Base-by-base conservation (phyloP, 331 rosid species). In the Pyrus hybrid region DNA sequence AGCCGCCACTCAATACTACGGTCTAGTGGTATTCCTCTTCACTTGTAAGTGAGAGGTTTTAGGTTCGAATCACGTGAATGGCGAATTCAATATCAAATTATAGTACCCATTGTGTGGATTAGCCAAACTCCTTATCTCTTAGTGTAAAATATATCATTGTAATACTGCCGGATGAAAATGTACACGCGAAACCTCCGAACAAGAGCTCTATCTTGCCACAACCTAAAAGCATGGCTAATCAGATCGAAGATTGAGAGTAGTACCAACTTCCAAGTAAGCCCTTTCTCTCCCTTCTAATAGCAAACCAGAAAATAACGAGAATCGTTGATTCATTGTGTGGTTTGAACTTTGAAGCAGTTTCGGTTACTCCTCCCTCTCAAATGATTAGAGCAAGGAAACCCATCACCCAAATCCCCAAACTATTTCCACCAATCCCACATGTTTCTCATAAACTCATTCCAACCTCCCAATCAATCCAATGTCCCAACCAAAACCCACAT, bases 371-470 rank as follows among this genome's bases (percentile, higher is more conserved):
- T n/a, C 9, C 13, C 14, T 5, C 20, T 61, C 53, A 69, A 65
- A 78, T 78, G 72, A 35, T 60, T 45, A 60, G 67, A 74, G 62
- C n/a, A 63, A 74, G 45, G 56, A 74, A 35, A 69, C 51, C 71
- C 60, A 63, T 80, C 30, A 29, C 76, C 73, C 37, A 68, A 74
- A 68, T 80, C 62, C 29, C 79, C 80, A 75, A 26, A 80, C 2
- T 76, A 47, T 70, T 80, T 18, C 16, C 71, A 22, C 62, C 16
- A 75, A 75, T 8, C 45, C 63, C 76, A 68, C 23, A 47, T 26
- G 0, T 74, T 54, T 64, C 53, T 4, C 85, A 61, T 14, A 53
- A 79, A 47, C 23, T 29, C 20, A 14, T 67, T 54, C 47, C 72
- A 35, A 28, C 73, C 56, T 51, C 80, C 7, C 74, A 60, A 25